Base-by-base conservation (phyloP, 2,329 filamentous ascomycete genomes). In the Aspergillus tubingensis region DNA sequence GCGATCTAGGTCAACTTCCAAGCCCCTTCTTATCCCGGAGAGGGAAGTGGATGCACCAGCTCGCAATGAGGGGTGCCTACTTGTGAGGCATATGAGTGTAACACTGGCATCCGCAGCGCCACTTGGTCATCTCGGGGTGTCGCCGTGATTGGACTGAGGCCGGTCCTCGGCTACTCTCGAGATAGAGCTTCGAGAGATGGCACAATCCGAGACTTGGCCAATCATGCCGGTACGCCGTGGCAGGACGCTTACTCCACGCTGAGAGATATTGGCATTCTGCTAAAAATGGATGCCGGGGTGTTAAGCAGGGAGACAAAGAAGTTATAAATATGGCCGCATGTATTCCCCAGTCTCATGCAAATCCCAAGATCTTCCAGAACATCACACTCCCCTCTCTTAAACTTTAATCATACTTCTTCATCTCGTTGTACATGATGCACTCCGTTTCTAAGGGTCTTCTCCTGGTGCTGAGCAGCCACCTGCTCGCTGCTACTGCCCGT, bases 391-490 rank as follows among this genome's bases (percentile, higher is more conserved):
- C 38, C 25, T 30, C 27, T 19, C 11, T 6, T 47, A 19, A 19
- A 19, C 10, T 8, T 11, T 44, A 21, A 27, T 55, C 11, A 27
- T 11, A 41, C 32, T 13, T 52, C 39, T 30, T 27, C 5, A 30
- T 53, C 19, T 21, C n/a, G 2, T 44, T 54, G 13, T 15, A 36
- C 23, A 55, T 19, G 11, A 55, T 55, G 53, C 53, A 55, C 23
- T 32, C 53, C 8, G n/a, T 55, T 23, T 55, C 53, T 17, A 55
- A 55, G 41, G 30, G 53, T 11, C 25, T 55, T n/a, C 53, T 62
- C 15, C n/a, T 65, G 25, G 50, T 57, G 32, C 59, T 67, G n/a
- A 25, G 59, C 55, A 56, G 57, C 13, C 54, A 65, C 27, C 41
- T 65, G 25, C 54, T 59, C 30, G 60, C 62, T n/a, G 56, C 50